phyloP scores from a whole-genome alignment of 2,329 filamentous ascomycete genomes.

The Diplodia intermedia region DNA sequence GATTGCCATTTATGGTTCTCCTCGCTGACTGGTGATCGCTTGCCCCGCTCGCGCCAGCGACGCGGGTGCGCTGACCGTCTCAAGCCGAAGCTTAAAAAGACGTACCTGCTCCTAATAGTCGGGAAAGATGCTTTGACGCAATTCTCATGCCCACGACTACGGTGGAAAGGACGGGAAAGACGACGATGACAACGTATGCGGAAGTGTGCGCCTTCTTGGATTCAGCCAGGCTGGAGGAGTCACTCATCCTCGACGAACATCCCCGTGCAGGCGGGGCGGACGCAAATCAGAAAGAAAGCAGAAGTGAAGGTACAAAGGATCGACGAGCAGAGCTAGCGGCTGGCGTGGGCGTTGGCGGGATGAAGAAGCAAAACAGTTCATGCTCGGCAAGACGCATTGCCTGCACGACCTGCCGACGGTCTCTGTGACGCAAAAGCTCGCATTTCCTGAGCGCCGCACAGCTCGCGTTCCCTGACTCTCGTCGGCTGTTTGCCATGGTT shows the following conservation, averaged over 20 bases:
- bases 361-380: slow-evolving; percentile 21
- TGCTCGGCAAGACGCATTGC: slow-evolving; percentile 4
- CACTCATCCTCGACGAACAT: slow-evolving; percentile 20
- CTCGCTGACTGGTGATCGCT: not conserved
- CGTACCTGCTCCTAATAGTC: slow-evolving; percentile 20
- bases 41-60: not conserved
- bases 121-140: slow-evolving; percentile 4
- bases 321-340: not conserved
- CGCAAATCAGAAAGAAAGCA: not conserved
- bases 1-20: not conserved
- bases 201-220: slow-evolving; percentile 14
- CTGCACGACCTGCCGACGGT: not conserved
- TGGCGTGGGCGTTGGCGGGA: slow-evolving; percentile 4
- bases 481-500: slow-evolving; percentile 3
- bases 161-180: slow-evolving; percentile 21
- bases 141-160: slow-evolving; percentile 20
- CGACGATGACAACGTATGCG: slow-evolving; percentile 15
- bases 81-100: not conserved
- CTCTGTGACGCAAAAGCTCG: not conserved
- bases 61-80: not conserved
- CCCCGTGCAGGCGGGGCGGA: not conserved
- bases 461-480: slow-evolving; percentile 10
- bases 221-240: slow-evolving; percentile 18
- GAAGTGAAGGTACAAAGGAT: not conserved
- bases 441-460: slow-evolving; percentile 6